Evolutionary conservation across 208 protist species (phyloP), one percentile per base, ranked within the genome.

Genomic region (Zelonia costaricensis): DNA sequence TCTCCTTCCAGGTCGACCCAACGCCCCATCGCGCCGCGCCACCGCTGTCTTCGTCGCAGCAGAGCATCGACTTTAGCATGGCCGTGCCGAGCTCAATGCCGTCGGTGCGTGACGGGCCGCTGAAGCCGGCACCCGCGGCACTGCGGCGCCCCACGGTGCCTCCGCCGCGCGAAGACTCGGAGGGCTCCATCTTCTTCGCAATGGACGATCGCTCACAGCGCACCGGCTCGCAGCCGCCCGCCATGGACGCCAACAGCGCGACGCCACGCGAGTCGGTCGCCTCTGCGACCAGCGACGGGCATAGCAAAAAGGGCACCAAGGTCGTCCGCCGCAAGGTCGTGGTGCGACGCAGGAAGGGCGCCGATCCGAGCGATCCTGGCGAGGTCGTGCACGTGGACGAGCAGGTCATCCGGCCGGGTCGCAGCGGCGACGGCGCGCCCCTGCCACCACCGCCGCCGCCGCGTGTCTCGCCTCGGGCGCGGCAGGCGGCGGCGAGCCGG

Each of bases 401-500:
- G 63, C 38, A 60, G 31, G 49, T 69, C 36, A 72, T 74, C 40
- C 63, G 53, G 4, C 74, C 66, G 13, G 62, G 62, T 8, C 67
- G 74, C 25, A 40, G 42, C 7, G 54, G 44, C 46, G 39, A 28
- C 20, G 23, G 62, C 35, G 47, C 49, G 10, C 12, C 40, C 5
- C 13, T 44, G 16, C 15, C 53, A 22, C 22, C 73, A 1, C 63
- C 59, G 33, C 78, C 76, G 30, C 80, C 80, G 57, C 43, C 68
- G 18, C 67, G 76, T 8, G 31, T 83, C n/a, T 87, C 80, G 16
- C 68, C 76, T 1, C 76, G 76, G 1, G 75, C 80, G n/a, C 33
- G 47, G 13, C 65, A 59, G 12, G 72, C 69, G 18, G 75, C 80
- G 5, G 36, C 47, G 30, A 79, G 67, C 33, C 77, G 71, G 52